phyloP scores from a whole-genome alignment of 2,329 filamentous ascomycete genomes.

The Fusarium illudens region DNA sequence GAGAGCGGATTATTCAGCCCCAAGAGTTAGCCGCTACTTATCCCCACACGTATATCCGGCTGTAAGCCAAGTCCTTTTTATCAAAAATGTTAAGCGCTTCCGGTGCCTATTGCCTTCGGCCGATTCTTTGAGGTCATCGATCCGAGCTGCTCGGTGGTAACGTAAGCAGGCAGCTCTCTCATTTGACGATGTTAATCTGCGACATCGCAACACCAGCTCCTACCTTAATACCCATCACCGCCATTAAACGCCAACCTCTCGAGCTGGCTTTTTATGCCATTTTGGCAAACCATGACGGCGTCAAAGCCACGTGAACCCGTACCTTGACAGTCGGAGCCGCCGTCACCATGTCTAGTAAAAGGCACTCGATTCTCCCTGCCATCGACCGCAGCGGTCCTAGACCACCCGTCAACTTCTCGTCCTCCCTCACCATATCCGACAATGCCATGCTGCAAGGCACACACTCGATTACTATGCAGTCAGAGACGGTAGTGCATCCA shows the following conservation, averaged over 20 bases:
- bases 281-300: slow-evolving; percentile 20
- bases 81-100: slow-evolving; percentile 29
- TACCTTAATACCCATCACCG: slow-evolving; percentile 4
- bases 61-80: slow-evolving; percentile 20
- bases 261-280: slow-evolving; percentile 2
- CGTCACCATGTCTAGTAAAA: slow-evolving; percentile 55
- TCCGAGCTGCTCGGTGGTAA: slow-evolving; percentile 17
- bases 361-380: slow-evolving; percentile 65
- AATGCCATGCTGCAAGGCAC: slow-evolving; percentile 72
- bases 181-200: slow-evolving; percentile 20
- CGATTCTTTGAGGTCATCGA: slow-evolving; percentile 41
- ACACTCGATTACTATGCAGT: slow-evolving; percentile 79
- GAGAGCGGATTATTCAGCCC: slow-evolving; percentile 41
- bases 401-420: slow-evolving; percentile 69
- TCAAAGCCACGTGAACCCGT: background rate
- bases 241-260: slow-evolving; percentile 12
- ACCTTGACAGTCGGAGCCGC: slow-evolving; percentile 13
- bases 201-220: slow-evolving; percentile 28
- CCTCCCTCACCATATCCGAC: slow-evolving; percentile 68
- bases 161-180: slow-evolving; percentile 27
- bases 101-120: slow-evolving; percentile 13
- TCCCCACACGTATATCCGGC: background rate
- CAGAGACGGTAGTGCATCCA: slow-evolving; percentile 86
- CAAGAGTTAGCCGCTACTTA: slow-evolving; percentile 44
- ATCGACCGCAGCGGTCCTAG: slow-evolving; percentile 63